phyloP scores from a whole-genome alignment of 225 moss, liverwort and hornwort genomes.

The Polytrichum commune region DNA sequence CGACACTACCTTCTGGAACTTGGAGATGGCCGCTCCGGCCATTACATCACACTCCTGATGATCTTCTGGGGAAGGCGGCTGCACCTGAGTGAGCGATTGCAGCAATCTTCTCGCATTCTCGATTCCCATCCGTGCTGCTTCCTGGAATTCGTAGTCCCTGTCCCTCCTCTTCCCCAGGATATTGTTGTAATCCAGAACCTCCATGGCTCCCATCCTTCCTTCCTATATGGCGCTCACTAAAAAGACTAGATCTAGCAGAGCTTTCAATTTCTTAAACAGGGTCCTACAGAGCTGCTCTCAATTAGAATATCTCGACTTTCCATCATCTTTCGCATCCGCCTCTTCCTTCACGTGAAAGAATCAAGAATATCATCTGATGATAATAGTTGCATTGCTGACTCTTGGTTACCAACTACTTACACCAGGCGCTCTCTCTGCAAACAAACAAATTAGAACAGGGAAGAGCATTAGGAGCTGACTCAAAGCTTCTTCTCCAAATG shows the following conservation, averaged over 20 bases:
- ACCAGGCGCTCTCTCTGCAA: too few species aligned
- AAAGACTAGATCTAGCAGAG: too few species aligned
- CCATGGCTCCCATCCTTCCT: conserved; percentile 53
- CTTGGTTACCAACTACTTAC: too few species aligned
- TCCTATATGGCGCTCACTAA: too few species aligned
- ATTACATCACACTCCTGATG: conserved; percentile 43
- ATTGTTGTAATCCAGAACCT: conserved; percentile 62
- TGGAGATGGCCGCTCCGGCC: conserved; percentile 61
- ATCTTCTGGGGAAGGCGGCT: conserved; percentile 27
- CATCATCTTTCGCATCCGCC: too few species aligned
- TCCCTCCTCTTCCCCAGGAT: conserved; percentile 53
- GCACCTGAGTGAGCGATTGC: conserved; percentile 65
- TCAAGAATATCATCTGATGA: not conserved
- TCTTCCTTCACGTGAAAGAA: too few species aligned
- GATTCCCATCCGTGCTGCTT: conserved; percentile 73
- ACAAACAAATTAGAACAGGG: too few species aligned
- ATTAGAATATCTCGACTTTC: too few species aligned
- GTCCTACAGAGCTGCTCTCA: too few species aligned
- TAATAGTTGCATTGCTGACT: not conserved
- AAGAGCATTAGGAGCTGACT: too few species aligned
- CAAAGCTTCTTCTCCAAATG: too few species aligned
- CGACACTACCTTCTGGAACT: conserved; percentile 69
- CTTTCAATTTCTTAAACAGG: too few species aligned
- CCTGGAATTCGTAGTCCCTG: conserved; percentile 64
- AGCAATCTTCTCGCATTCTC: conserved; percentile 78